Conservation (phyloP, 106 monocot genomes). For the Allium sativum region DNA sequence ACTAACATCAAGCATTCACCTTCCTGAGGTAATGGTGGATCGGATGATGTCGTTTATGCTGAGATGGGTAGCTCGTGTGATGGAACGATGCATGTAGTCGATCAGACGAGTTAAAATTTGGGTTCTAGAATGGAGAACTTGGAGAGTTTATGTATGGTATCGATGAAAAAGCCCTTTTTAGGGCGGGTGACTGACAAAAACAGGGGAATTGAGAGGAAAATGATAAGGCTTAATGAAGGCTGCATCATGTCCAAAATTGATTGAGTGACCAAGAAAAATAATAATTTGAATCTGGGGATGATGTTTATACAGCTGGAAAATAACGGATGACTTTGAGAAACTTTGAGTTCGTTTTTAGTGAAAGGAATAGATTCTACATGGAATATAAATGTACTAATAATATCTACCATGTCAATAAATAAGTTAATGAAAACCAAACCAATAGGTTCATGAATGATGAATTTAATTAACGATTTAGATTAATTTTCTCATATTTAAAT, state of each 20-base stretch:
- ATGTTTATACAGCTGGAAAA: too few relatives aligned
- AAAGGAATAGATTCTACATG: too few relatives aligned
- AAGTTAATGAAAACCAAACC: too few relatives aligned
- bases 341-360: too few relatives aligned
- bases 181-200: background rate
- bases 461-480: too few relatives aligned
- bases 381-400: too few relatives aligned
- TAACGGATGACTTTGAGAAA: too few relatives aligned
- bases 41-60: background rate
- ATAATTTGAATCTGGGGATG: too few relatives aligned
- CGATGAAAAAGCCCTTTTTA: constrained; percentile 16
- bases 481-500: too few relatives aligned
- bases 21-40: constrained; percentile 5
- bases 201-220: background rate
- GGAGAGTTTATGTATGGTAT: constrained; percentile 39
- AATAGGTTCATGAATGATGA: too few relatives aligned
- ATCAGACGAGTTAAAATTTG: background rate
- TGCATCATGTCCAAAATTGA: background rate
- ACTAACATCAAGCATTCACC: constrained; percentile 30
- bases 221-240: background rate
- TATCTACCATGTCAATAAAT: too few relatives aligned
- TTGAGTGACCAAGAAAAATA: too few relatives aligned
- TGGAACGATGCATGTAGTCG: constrained; percentile 15
- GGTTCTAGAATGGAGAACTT: constrained; percentile 22
- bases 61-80: background rate